phyloP scores from a whole-genome alignment of 2,329 filamentous ascomycete species.

The Colletotrichum noveboracense region DNA sequence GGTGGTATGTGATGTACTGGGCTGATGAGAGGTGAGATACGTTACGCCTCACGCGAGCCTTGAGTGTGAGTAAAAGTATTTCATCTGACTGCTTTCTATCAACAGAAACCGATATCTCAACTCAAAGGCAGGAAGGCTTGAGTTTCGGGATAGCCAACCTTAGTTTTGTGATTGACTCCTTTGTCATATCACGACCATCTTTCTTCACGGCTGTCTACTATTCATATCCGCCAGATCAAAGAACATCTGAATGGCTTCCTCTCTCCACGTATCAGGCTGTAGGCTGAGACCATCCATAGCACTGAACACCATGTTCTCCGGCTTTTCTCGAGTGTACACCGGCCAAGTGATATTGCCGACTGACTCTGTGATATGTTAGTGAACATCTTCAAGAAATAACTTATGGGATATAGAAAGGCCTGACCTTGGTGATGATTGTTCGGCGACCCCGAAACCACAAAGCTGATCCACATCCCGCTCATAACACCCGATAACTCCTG shows the following conservation, averaged over 20 bases:
- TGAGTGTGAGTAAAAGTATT: background rate
- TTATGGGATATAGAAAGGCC: background rate
- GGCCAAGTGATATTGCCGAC: background rate
- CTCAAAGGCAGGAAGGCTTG: background rate
- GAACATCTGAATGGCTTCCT: background rate
- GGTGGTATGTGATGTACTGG: conserved; percentile 88
- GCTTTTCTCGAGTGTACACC: background rate
- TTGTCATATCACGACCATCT: fast-evolving
- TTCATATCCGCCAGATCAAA: background rate
- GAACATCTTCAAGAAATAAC: background rate
- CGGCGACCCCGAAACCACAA: background rate
- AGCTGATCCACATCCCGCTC: conserved; percentile 3
- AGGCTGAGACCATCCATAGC: background rate
- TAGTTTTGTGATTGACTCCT: fast-evolving
- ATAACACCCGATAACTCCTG: background rate
- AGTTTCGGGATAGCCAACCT: background rate
- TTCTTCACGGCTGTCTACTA: background rate
- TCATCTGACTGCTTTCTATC: background rate
- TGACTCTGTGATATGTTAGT: background rate
- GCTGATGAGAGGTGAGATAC: conserved; percentile 45
- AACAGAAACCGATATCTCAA: background rate
- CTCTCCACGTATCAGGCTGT: background rate
- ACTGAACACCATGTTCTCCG: background rate
- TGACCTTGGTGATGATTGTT: background rate
- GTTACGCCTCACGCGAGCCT: background rate